Percentiles rank a stretch among this genome's conserved stretches.
phyloP scores from a whole-genome alignment of 1,284 basidiomycete genomes.

The Melampsora abietis-canadensis region DNA sequence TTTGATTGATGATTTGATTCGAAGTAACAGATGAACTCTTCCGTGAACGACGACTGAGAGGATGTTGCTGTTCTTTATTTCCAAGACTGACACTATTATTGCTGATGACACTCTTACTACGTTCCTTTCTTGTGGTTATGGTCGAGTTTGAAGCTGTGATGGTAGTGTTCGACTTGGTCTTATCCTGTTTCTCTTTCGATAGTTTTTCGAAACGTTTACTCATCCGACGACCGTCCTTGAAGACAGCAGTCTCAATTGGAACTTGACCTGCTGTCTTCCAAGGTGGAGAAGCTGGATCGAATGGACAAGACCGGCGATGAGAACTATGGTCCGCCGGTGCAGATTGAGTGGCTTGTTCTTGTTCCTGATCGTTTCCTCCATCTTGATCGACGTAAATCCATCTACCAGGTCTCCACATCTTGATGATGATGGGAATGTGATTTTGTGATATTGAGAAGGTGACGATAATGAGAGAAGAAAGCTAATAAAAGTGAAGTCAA shows the following conservation, averaged over 20 bases:
- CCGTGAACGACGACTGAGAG: background rate
- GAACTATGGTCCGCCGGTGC: background rate
- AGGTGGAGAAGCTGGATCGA: conserved; percentile 30
- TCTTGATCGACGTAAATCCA: conserved; percentile 37
- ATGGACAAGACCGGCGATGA: background rate
- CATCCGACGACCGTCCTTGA: conserved; percentile 31
- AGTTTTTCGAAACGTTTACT: conserved; percentile 27
- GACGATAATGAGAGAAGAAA: background rate
- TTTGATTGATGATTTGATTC: background rate
- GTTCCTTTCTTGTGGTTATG: background rate
- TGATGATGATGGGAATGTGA: background rate
- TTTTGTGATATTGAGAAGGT: background rate
- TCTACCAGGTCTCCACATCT: conserved; percentile 38
- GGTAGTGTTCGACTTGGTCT: no score
- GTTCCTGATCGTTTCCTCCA: background rate
- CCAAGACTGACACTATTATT: background rate
- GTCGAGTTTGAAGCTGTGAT: no score
- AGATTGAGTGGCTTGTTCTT: conserved; percentile 10
- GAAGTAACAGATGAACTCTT: conserved; percentile 2
- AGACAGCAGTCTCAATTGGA: conserved; percentile 33
- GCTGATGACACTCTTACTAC: conserved; percentile 3
- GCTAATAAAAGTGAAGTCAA: background rate
- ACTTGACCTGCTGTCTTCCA: conserved; percentile 28
- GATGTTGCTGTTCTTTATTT: background rate
- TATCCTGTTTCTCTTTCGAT: background rate